Percentiles rank a stretch among this genome's conserved stretches.
Conservation (phyloP, 352 stramenopile genomes). For the Phytopythium delawarense region DNA sequence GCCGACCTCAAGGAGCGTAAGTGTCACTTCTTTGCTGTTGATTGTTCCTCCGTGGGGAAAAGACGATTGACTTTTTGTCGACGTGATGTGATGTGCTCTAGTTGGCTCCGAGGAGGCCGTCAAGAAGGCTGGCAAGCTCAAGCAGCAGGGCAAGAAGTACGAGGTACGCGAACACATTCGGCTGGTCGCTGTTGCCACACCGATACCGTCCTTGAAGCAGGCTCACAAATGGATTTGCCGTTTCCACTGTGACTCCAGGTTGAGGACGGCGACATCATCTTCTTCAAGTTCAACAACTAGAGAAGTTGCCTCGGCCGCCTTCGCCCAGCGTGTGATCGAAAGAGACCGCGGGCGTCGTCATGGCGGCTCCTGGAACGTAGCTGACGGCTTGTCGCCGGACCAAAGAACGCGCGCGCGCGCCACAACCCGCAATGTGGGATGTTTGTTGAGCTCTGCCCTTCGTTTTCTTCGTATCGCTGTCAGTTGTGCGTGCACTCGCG, state of each 20-base stretch:
- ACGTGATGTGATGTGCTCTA: constrained; percentile 15
- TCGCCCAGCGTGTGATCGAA: neutral
- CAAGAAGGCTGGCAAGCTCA: constrained; percentile 88
- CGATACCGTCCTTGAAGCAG: neutral
- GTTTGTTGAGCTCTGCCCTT: neutral
- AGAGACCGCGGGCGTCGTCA: neutral
- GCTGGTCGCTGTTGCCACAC: neutral
- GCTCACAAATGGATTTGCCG: no score
- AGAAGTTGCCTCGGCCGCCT: neutral
- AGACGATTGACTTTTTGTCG: constrained; percentile 4
- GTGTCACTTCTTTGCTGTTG: constrained; percentile 18
- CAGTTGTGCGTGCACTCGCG: neutral
- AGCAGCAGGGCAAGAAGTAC: constrained; percentile 91
- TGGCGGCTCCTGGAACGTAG: neutral
- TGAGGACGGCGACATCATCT: constrained; percentile 87
- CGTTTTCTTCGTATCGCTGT: neutral
- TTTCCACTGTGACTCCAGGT: constrained; percentile 20
- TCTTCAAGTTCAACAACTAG: constrained; percentile 94
- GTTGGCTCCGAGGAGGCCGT: constrained; percentile 83
- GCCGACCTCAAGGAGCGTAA: constrained; percentile 88
- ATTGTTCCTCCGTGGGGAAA: neutral
- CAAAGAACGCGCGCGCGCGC: neutral
- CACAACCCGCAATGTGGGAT: neutral
- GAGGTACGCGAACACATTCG: constrained; percentile 28
- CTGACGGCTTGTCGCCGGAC: neutral